Base-by-base conservation (phyloP, 179 eudicot species). In the Corrigiola litoralis region DNA sequence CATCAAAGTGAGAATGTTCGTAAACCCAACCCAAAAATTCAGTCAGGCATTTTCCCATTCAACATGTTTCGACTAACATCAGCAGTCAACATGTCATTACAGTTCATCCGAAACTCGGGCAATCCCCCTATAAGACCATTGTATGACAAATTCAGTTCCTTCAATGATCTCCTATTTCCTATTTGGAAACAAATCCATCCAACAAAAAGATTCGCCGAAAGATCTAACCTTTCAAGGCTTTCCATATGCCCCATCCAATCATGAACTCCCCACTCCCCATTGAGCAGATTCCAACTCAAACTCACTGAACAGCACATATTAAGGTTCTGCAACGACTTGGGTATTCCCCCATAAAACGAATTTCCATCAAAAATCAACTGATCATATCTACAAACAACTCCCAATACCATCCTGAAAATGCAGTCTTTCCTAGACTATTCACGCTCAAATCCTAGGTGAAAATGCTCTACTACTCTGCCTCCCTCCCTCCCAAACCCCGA, bases 161-260 rank as follows among this genome's bases (percentile, higher is more conserved):
- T 83, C 73, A 91, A 53, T 51, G 81, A 72, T 27, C 58, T 75
- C 17, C 83, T 73, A 60, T 81, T 76, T 16, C 96, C 97, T 56
- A 88, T 1, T 1, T 85, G 63, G 60, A 46, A 71, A 6, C 91
- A 86, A 23, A 91, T 65, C 29, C 37, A 68, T 14, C 96, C 97
- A 12, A 79, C 76, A 56, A 88, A 83, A 42, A 58, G 75, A 70
- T 91, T 91, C 47, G 45, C 50, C 9, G 97, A 91, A 55, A 91
- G 81, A 83, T 91, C 96, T 70, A 91, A 75, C 57, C 36, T 71
- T 71, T 80, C 81, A 27, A 91, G 85, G 77, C 80, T 81, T 67
- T 73, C 71, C 94, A 91, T 69, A 63, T 78, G 78, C 48, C 88
- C 87, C 74, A 91, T 70, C 96, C 96, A 91, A 48, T 81, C 75